A percentile compares a stretch with the other conserved stretches of the same genome.
These are phyloP conservation scores for Eucalyptus marginata DNA, from an alignment of 345 rosid genomes.

Conservation along the genomic window DNA sequence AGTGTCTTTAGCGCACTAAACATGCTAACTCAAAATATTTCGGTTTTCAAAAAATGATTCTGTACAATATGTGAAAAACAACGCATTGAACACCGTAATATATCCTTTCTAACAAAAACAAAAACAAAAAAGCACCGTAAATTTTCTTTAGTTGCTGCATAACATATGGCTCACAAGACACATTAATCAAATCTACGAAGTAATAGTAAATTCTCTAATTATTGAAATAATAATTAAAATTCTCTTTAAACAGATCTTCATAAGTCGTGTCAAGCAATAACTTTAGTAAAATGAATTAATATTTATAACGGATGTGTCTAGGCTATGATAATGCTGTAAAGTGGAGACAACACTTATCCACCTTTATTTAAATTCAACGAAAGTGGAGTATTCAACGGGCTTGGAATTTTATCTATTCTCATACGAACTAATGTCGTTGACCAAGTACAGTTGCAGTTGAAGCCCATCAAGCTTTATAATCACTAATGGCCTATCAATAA, in stretches of 20 bases:
- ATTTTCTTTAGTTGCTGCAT: not conserved
- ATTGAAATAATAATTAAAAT: not conserved
- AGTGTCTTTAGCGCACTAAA: not conserved
- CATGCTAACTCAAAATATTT: not conserved
- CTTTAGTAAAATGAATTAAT: not conserved
- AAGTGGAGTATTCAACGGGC: not conserved
- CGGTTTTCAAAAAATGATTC: not conserved
- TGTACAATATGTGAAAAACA: not conserved
- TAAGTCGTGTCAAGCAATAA: not conserved
- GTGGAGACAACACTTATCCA: not conserved
- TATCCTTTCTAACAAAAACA: not conserved
- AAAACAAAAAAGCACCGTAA: not conserved
- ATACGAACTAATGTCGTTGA: not conserved
- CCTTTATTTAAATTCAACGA: not conserved
- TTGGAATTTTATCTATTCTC: not conserved
- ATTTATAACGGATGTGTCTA: not conserved
- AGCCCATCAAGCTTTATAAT: not conserved
- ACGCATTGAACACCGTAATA: not conserved
- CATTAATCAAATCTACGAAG: not conserved
- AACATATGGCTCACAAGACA: not conserved
- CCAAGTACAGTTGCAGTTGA: not conserved
- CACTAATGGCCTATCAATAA: not conserved
- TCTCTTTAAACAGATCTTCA: not conserved
- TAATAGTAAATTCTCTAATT: not conserved
- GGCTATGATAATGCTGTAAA: not conserved